Evolutionary conservation across 805 yeast species (phyloP), one percentile per base, ranked within the genome.

Genomic region (Ogataea trehalophila): DNA sequence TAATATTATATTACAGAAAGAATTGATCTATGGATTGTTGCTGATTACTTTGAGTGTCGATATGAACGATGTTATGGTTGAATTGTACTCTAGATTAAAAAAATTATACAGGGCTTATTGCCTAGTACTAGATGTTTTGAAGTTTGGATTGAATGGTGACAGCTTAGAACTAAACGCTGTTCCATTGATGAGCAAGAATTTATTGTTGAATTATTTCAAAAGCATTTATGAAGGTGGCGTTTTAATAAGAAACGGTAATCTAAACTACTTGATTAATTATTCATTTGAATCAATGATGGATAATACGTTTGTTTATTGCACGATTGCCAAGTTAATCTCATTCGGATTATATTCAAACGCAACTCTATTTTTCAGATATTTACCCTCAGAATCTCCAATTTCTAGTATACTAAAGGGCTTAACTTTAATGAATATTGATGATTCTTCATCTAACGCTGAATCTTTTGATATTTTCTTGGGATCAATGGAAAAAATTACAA

Each of bases 11-110:
- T 23, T 56, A 17, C 57, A 59, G 17, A 50, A 52, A 23, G 55
- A 54, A 7, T 38, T 65, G 16, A 41, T 63, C 2, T 38, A 59
- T 35, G 65, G 64, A 4, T 46, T 68, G 13, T 41, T 60, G 9
- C 41, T 66, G 33, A 58, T 68, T 16, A 44, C 66, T 22, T 37
- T 63, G 23, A 65, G 67, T 2, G 62, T 68, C 16, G 72, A 68
- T 48, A 56, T 59, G 18, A 65, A 62, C 37, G 60, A 59, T 6
- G 52, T 58, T 22, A 57, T 65, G 42, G 50, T 54, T 15, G 39
- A 39, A 1, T 39, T 65, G 4, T 67, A 57, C 43, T n/a, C 45
- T 2, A 55, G 51, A 35, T 48, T 63, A 2, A 33, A 45, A 16
- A 39, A 45, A 4, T 43, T 51, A 3, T 54, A 52, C 42, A 58